Conservation (phyloP, 805 yeast species). For the Candida wancherniae region DNA sequence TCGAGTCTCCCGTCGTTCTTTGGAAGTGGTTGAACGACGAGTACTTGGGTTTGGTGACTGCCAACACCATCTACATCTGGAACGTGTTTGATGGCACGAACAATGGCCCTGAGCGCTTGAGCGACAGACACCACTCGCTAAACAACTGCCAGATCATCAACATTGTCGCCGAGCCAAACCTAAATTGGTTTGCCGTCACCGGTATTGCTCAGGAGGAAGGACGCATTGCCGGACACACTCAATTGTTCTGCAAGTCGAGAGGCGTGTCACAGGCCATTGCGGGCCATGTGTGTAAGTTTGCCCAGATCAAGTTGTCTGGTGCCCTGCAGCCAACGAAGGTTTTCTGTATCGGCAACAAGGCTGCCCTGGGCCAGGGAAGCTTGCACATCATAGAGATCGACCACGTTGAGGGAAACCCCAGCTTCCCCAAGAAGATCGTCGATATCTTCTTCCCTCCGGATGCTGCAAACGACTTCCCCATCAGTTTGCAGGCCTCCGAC, state of each 20-base stretch:
- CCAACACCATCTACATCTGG: constrained; percentile 71
- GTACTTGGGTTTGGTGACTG: constrained; percentile 80
- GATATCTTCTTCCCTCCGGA: constrained; percentile 97
- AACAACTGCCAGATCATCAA: constrained; percentile 84
- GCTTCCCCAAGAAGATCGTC: constrained; percentile 80
- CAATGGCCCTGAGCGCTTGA: constrained; percentile 72
- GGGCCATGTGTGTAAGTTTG: constrained; percentile 94
- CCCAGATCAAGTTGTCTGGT: constrained; percentile 68
- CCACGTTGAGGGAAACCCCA: constrained; percentile 81
- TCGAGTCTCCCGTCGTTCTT: constrained; percentile 84
- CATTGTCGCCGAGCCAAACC: constrained; percentile 72
- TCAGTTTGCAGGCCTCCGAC: constrained; percentile 80
- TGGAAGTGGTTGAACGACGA: constrained; percentile 89
- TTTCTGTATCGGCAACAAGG: constrained; percentile 89
- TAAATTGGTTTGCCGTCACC: constrained; percentile 90
- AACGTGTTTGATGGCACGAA: constrained; percentile 75
- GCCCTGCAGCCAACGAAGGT: constrained; percentile 73
- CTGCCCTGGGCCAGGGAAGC: constrained; percentile 63
- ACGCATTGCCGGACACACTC: constrained; percentile 93
- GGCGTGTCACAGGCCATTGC: constrained; percentile 94
- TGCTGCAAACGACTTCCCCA: constrained; percentile 94
- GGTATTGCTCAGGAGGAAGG: constrained; percentile 95
- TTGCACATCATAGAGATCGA: constrained; percentile 95
- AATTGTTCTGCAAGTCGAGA: constrained; percentile 81
- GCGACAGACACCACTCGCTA: constrained; percentile 79